Conservation (phyloP, 2,329 filamentous ascomycete species). For the Sporothrix brasiliensis region DNA sequence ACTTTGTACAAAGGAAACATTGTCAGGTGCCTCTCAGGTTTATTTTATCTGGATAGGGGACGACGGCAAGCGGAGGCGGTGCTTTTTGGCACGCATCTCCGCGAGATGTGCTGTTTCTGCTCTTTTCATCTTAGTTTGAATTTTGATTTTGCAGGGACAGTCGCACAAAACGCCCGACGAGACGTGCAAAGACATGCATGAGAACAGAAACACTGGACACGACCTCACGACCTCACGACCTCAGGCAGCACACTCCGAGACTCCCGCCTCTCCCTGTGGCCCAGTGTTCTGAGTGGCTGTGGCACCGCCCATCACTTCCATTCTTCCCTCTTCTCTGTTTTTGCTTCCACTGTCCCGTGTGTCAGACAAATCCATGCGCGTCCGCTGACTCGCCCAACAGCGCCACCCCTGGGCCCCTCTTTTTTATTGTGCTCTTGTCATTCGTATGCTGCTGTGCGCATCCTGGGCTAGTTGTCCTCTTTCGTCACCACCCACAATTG, state of each 20-base stretch:
- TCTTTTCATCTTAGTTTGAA: no score
- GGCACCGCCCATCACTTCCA: slow-evolving; percentile 26
- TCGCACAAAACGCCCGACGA: no score
- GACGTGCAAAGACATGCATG: slow-evolving; percentile 3
- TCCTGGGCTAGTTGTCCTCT: neutral
- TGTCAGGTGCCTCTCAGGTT: no score
- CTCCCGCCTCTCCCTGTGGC: neutral
- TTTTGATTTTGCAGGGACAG: neutral
- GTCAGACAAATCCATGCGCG: slow-evolving; percentile 33
- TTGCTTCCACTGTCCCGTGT: slow-evolving; percentile 28
- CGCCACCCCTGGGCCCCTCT: slow-evolving; percentile 12
- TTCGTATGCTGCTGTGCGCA: slow-evolving; percentile 13
- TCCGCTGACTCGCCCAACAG: slow-evolving; percentile 30
- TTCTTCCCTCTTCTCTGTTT: neutral
- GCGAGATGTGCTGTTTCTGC: no score
- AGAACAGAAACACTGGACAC: neutral
- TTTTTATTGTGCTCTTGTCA: neutral
- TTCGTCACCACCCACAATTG: slow-evolving; percentile 27
- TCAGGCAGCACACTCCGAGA: neutral
- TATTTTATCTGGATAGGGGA: no score
- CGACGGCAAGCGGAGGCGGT: neutral
- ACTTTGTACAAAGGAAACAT: no score
- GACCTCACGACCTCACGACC: neutral
- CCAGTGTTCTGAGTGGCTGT: slow-evolving; percentile 31
- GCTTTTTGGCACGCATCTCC: neutral